phyloP scores from a whole-genome alignment of 352 stramenopile species.

The Phytophthora sansomeana region DNA sequence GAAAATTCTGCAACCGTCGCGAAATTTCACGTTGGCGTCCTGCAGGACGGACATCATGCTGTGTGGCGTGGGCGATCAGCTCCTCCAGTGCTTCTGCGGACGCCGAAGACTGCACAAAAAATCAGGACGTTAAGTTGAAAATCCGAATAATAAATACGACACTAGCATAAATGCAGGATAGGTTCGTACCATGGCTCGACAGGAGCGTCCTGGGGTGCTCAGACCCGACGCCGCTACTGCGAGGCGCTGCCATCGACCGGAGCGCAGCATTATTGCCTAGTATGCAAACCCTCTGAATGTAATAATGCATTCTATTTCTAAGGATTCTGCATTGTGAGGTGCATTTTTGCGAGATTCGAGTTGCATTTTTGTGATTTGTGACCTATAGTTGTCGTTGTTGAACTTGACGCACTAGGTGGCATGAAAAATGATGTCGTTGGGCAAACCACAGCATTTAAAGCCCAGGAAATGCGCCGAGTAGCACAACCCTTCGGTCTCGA shows the following conservation, averaged over 20 bases:
- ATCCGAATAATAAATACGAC: background rate
- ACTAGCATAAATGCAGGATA: background rate
- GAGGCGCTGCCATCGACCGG: constrained; percentile 1
- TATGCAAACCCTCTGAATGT: background rate
- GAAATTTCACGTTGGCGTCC: constrained; percentile 13
- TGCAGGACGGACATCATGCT: constrained; percentile 13
- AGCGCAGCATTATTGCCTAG: constrained; percentile 18
- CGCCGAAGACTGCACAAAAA: constrained; percentile 20
- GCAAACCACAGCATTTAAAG: constrained; percentile 51
- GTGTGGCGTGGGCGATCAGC: constrained; percentile 58
- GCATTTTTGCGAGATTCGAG: no score
- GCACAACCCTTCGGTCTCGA: constrained; percentile 53
- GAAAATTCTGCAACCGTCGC: constrained; percentile 7
- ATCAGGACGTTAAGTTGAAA: background rate
- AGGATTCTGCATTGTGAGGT: no score
- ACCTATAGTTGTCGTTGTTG: no score
- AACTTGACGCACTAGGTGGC: background rate
- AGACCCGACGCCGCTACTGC: background rate
- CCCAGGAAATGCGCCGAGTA: constrained; percentile 47
- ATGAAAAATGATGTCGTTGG: constrained; percentile 38
- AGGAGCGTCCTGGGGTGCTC: background rate
- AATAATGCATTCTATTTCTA: background rate
- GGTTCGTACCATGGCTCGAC: constrained; percentile 23
- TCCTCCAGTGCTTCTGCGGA: constrained; percentile 55
- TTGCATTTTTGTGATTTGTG: no score